phyloP scores from a whole-genome alignment of 768 basidiomycete species.

The Cystofilobasidium macerans region DNA sequence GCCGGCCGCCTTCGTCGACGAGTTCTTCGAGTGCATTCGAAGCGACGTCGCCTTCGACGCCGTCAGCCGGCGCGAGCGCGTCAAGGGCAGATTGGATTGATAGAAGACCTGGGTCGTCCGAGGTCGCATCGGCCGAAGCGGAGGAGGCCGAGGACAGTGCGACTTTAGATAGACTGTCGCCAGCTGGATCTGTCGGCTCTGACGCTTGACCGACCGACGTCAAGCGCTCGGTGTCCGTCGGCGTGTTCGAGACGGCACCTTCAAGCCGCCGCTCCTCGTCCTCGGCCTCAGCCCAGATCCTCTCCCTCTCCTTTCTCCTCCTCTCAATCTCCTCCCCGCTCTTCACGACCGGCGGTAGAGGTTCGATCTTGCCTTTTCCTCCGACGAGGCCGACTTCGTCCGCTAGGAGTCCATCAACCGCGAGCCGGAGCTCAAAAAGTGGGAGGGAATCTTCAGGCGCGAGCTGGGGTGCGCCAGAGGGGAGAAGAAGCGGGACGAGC shows the following conservation, averaged over 20 bases:
- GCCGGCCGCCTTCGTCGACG: not conserved
- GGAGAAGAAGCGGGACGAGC: not conserved
- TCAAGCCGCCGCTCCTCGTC: not conserved
- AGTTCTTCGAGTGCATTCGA: not conserved
- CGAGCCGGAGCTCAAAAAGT: not conserved
- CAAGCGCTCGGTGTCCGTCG: not conserved
- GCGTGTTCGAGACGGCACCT: not conserved
- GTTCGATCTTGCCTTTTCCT: not conserved
- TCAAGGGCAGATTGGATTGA: not conserved
- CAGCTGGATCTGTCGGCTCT: too few species aligned
- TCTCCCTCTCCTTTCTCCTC: not conserved
- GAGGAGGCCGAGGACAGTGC: too few species aligned
- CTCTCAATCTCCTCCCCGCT: not conserved
- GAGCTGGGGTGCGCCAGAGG: not conserved
- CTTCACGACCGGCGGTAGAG: not conserved
- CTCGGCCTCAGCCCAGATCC: not conserved
- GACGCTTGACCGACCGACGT: too few species aligned
- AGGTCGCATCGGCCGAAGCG: not conserved
- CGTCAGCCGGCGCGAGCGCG: not conserved
- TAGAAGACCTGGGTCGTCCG: not conserved
- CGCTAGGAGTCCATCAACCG: not conserved
- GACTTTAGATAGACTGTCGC: too few species aligned
- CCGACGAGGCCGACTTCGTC: not conserved
- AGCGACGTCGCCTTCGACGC: not conserved
- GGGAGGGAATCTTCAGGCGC: not conserved